phyloP scores from a whole-genome alignment of 192 early-diverging fungal species.

The Neocallimastix lanati region DNA sequence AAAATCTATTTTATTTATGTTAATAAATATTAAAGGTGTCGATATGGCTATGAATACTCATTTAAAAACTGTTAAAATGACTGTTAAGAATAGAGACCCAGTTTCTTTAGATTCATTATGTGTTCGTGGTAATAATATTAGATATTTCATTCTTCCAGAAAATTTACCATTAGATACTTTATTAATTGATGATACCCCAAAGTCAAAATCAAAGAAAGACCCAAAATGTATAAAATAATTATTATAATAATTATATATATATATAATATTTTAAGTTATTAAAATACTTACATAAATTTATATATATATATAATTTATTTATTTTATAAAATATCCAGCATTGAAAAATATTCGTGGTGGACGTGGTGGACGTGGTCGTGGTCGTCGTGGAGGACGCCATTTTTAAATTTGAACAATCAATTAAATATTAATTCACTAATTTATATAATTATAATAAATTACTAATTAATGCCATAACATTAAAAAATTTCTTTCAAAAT shows the following conservation, averaged over 20 bases:
- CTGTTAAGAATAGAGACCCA: slow-evolving; percentile 81
- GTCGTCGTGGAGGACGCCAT: slow-evolving; percentile 34
- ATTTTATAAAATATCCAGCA: slow-evolving; percentile 9
- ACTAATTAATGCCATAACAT: too few relatives aligned
- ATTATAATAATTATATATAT: too few relatives aligned
- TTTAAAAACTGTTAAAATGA: slow-evolving; percentile 96
- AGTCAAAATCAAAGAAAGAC: slow-evolving; percentile 70
- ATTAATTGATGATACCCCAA: slow-evolving; percentile 86
- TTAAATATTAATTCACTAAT: too few relatives aligned
- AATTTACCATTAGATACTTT: slow-evolving; percentile 87
- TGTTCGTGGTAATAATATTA: slow-evolving; percentile 86
- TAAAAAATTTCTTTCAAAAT: too few relatives aligned
- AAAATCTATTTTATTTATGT: too few relatives aligned
- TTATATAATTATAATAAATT: too few relatives aligned
- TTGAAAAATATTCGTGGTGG: slow-evolving; percentile 37
- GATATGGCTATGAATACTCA: slow-evolving; percentile 99
- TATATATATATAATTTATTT: too few relatives aligned
- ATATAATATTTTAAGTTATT: too few relatives aligned
- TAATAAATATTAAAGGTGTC: slow-evolving; percentile 40
- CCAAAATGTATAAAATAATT: background rate
- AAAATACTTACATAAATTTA: too few relatives aligned
- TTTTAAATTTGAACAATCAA: background rate
- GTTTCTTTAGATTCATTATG: slow-evolving; percentile 76
- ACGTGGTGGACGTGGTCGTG: slow-evolving; percentile 55
- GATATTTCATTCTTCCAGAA: slow-evolving; percentile 91